Conservation (phyloP, 1,284 basidiomycete genomes). For the Fomitopsis betulina region DNA sequence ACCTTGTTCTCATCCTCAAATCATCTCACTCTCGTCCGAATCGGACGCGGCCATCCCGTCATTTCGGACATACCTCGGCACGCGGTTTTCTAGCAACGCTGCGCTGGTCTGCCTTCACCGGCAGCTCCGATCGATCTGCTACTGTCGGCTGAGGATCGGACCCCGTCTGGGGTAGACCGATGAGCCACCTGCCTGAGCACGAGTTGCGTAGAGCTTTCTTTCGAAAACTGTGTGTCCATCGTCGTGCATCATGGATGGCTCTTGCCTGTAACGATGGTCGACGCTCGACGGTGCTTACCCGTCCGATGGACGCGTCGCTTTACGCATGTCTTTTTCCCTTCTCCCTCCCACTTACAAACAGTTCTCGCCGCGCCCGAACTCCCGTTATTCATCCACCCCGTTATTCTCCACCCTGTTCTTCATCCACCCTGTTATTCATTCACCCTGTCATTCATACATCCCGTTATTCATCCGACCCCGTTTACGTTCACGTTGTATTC, state of each 20-base stretch:
- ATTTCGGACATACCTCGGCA: constrained; percentile 2
- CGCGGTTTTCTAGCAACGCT: neutral
- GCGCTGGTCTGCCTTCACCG: neutral
- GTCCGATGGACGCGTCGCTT: neutral
- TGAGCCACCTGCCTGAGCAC: neutral
- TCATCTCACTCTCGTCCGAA: neutral
- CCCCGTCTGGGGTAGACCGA: neutral
- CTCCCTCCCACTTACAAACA: too few species aligned
- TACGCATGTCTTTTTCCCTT: neutral
- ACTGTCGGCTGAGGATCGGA: neutral
- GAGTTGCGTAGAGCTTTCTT: neutral
- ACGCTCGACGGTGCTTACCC: neutral
- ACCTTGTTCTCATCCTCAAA: neutral
- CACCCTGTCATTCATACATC: neutral
- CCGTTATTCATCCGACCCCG: neutral
- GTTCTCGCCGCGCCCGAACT: too few species aligned
- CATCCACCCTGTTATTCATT: neutral
- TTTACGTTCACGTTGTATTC: neutral
- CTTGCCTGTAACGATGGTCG: too few species aligned
- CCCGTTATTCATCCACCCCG: neutral
- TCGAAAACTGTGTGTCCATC: neutral
- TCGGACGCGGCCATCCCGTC: neutral
- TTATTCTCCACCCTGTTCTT: too few species aligned
- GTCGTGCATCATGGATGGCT: neutral
- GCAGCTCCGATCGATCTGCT: neutral